Conservation (phyloP, 2,329 filamentous ascomycete genomes). For the Trichophyton mentagrophytes region DNA sequence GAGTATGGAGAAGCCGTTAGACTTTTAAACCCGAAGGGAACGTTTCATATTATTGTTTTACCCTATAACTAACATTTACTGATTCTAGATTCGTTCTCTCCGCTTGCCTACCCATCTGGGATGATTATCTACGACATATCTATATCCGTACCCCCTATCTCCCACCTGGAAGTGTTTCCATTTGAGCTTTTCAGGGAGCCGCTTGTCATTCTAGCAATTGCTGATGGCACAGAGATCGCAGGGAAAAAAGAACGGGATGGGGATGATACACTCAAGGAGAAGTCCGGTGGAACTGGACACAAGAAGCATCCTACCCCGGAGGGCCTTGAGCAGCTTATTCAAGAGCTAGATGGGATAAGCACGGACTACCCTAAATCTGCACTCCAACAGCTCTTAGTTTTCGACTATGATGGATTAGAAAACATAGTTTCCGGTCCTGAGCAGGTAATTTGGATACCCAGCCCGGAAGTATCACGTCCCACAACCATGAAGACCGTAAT, state of each 20-base stretch:
- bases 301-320: slow-evolving; percentile 27
- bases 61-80: slow-evolving; percentile 5
- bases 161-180: slow-evolving; percentile 66
- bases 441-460: slow-evolving; percentile 59
- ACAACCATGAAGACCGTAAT: slow-evolving; percentile 73
- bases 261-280: background rate
- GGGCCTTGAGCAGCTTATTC: slow-evolving; percentile 31
- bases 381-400: slow-evolving; percentile 65
- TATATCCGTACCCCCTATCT: slow-evolving; percentile 64
- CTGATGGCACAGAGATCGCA: slow-evolving; percentile 61
- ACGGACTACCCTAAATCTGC: slow-evolving; percentile 64
- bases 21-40: background rate
- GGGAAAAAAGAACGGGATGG: slow-evolving; percentile 8
- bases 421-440: slow-evolving; percentile 46
- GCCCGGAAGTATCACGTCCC: slow-evolving; percentile 52
- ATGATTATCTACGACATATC: slow-evolving; percentile 80
- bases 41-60: background rate
- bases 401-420: slow-evolving; percentile 53
- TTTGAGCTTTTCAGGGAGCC: slow-evolving; percentile 86
- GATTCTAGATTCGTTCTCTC: slow-evolving; percentile 78
- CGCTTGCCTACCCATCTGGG: slow-evolving; percentile 72
- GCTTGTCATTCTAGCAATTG: slow-evolving; percentile 68
- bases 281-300: slow-evolving; percentile 6
- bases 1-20: slow-evolving; percentile 46
- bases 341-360: slow-evolving; percentile 57